Evolutionary conservation across 805 yeast species (phyloP).

Genomic region (Ogataea dorogensis): DNA sequence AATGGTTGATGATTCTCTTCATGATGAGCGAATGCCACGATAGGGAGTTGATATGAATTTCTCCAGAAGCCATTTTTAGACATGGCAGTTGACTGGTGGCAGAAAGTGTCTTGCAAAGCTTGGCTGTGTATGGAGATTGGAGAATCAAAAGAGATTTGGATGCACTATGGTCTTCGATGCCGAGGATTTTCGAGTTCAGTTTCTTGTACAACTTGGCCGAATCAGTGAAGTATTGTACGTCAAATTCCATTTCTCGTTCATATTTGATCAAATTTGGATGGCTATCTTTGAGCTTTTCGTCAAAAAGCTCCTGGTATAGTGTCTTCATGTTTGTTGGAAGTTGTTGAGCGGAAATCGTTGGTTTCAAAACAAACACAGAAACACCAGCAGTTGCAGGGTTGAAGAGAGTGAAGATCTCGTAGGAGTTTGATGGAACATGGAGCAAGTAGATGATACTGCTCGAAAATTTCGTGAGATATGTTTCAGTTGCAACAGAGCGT

Average conservation of each 20-base stretch:
- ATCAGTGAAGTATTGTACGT: slow-evolving; percentile 53
- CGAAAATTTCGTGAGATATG: slow-evolving; percentile 54
- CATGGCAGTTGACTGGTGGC: slow-evolving; percentile 58
- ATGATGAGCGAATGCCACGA: slow-evolving; percentile 77
- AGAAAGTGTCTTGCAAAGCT: slow-evolving; percentile 45
- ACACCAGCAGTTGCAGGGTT: slow-evolving; percentile 58
- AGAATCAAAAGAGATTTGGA: slow-evolving; percentile 62
- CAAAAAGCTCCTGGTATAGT: slow-evolving; percentile 53
- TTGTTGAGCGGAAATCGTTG: slow-evolving; percentile 64
- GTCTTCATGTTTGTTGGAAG: slow-evolving; percentile 54
- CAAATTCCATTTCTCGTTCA: slow-evolving; percentile 52
- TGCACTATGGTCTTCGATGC: slow-evolving; percentile 63
- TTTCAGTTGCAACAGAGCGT: slow-evolving; percentile 42
- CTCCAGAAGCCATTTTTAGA: slow-evolving; percentile 57
- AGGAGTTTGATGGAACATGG: slow-evolving; percentile 70
- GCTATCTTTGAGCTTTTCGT: slow-evolving; percentile 45
- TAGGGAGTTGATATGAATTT: slow-evolving; percentile 63
- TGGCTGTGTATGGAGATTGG: slow-evolving; percentile 65
- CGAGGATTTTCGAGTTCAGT: slow-evolving; percentile 51
- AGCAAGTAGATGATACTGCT: slow-evolving; percentile 62
- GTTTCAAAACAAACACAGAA: slow-evolving; percentile 60
- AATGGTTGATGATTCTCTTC: slow-evolving; percentile 65
- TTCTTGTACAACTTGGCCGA: slow-evolving; percentile 54
- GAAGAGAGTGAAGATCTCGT: slow-evolving; percentile 70
- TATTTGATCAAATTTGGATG: slow-evolving; percentile 51